Evolutionary conservation across 495 filamentous ascomycete genomes (phyloP).

Genomic region (Talaromyces thailandensis): DNA sequence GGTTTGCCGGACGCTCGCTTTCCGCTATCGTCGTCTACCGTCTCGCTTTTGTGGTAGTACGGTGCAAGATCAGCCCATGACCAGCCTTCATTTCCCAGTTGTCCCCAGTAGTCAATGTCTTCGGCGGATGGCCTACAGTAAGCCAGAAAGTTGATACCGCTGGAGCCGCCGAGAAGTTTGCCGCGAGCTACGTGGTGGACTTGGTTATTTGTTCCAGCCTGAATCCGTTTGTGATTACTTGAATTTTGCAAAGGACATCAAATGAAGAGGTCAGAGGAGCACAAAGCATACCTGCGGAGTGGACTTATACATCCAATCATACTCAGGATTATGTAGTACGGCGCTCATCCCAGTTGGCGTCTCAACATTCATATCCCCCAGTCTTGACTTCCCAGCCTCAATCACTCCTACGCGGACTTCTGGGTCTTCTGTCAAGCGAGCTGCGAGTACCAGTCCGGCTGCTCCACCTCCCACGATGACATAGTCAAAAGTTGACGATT

Average conservation of each 20-base stretch:
- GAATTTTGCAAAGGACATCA: too few relatives aligned
- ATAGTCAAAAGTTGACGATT: constrained; percentile 19
- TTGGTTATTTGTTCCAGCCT: constrained; percentile 10
- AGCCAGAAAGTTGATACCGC: constrained; percentile 37
- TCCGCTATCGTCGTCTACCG: constrained; percentile 9
- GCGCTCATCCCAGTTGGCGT: constrained; percentile 16
- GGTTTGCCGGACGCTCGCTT: background rate
- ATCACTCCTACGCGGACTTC: constrained; percentile 35
- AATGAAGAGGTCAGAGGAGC: too few relatives aligned
- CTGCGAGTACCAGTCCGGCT: constrained; percentile 11
- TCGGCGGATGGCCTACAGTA: constrained; percentile 25
- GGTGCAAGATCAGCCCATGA: constrained; percentile 37
- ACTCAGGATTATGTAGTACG: constrained; percentile 17
- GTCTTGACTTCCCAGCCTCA: constrained; percentile 38
- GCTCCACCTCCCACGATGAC: constrained; percentile 25
- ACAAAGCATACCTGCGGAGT: constrained; percentile 16
- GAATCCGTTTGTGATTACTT: too few relatives aligned
- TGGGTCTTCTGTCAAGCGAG: constrained; percentile 2
- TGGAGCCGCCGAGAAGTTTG: constrained; percentile 49
- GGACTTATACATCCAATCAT: constrained; percentile 44
- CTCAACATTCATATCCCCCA: constrained; percentile 21
- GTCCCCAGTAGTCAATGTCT: constrained; percentile 41
- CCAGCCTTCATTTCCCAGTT: constrained; percentile 47
- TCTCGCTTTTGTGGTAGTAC: constrained; percentile 26
- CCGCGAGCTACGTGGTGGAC: constrained; percentile 30